These are phyloP conservation scores for Cryphonectria carpinicola DNA, from an alignment of 2,329 filamentous ascomycete species.

Conservation along the genomic window DNA sequence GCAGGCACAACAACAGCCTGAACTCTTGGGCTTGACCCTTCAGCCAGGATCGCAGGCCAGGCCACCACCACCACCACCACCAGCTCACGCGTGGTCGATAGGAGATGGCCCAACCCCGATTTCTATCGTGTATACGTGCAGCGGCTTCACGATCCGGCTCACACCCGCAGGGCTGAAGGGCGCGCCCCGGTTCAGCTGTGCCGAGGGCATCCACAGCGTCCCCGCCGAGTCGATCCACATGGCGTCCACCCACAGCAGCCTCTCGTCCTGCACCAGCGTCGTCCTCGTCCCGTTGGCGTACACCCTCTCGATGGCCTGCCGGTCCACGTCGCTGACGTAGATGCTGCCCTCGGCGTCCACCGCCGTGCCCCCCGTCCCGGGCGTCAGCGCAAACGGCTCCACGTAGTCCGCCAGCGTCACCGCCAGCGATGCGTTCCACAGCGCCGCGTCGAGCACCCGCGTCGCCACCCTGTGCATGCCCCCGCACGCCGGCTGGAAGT, in stretches of 20 bases:
- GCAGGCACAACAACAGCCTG: too few relatives aligned
- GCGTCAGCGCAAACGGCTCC: constrained; percentile 26
- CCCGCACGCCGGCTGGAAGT: constrained; percentile 24
- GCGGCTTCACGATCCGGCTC: constrained; percentile 23
- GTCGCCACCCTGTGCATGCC: constrained; percentile 25
- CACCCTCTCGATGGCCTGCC: constrained; percentile 25
- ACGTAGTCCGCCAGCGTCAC: constrained; percentile 8
- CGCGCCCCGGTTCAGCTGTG: constrained; percentile 20
- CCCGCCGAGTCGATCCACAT: constrained; percentile 24
- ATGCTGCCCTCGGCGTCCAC: constrained; percentile 23
- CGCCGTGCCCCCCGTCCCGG: constrained; percentile 24
- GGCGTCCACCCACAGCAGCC: constrained; percentile 25
- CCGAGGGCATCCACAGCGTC: constrained; percentile 25
- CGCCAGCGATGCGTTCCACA: constrained; percentile 26
- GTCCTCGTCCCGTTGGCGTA: constrained; percentile 25
- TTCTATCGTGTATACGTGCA: constrained; percentile 22
- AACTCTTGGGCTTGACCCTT: neutral
- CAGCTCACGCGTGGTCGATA: constrained; percentile 22
- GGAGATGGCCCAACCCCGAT: constrained; percentile 24
- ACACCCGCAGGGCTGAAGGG: constrained; percentile 12
- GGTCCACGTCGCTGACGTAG: constrained; percentile 25
- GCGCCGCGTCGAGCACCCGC: constrained; percentile 5
- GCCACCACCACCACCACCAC: too few relatives aligned
- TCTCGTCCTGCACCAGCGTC: constrained; percentile 22
- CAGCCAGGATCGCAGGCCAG: neutral